Evolutionary conservation across 495 filamentous ascomycete species (phyloP).

Genomic region (Talaromyces ruber): DNA sequence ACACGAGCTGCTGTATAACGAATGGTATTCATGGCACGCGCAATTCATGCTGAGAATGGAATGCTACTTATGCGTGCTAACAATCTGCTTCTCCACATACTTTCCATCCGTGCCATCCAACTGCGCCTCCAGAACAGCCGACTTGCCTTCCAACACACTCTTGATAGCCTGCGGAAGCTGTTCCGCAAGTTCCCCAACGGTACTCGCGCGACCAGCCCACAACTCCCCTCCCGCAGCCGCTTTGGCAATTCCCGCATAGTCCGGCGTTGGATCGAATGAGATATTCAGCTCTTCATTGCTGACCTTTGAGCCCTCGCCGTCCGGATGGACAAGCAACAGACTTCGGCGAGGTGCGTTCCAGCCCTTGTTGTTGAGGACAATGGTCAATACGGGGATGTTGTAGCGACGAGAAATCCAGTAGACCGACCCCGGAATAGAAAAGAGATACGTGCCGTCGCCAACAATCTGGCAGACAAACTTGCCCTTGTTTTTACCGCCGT

Average conservation of each 20-base stretch:
- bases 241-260: conserved; percentile 87
- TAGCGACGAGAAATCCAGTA: conserved; percentile 91
- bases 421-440: conserved; percentile 79
- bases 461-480: conserved; percentile 92
- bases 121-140: conserved; percentile 57
- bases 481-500: conserved; percentile 50
- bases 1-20: no score
- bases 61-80: background rate
- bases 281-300: conserved; percentile 87
- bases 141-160: conserved; percentile 55
- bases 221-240: conserved; percentile 75
- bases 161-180: conserved; percentile 58
- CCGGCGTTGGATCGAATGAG: conserved; percentile 74
- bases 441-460: conserved; percentile 87
- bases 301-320: conserved; percentile 68
- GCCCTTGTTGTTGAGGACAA: conserved; percentile 91
- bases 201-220: conserved; percentile 59
- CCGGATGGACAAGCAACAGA: conserved; percentile 71
- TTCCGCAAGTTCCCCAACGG: conserved; percentile 51
- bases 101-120: conserved; percentile 37
- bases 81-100: conserved; percentile 17
- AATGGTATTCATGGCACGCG: no score
- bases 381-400: conserved; percentile 78
- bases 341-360: conserved; percentile 81
- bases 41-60: background rate